phyloP scores from a whole-genome alignment of 768 basidiomycete species.

The Lactarius deliciosus region DNA sequence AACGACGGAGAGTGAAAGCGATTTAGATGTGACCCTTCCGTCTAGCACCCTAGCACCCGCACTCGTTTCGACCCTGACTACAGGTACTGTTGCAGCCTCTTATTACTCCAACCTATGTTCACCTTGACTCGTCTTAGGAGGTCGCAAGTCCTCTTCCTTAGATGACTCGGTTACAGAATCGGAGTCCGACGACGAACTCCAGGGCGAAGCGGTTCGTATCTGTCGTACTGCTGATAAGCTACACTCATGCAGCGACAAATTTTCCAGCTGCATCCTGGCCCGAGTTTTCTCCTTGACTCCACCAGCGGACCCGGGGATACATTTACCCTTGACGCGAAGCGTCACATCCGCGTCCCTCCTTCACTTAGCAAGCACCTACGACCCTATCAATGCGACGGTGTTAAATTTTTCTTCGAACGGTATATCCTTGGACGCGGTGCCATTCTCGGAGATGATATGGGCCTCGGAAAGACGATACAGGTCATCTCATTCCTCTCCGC shows the following conservation, averaged over 20 bases:
- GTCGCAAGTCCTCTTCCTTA: conserved; percentile 12
- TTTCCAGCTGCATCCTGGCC: background rate
- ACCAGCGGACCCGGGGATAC: conserved; percentile 47
- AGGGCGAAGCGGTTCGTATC: conserved; percentile 17
- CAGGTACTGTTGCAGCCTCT: background rate
- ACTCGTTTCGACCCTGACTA: background rate
- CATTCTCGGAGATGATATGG: conserved; percentile 96
- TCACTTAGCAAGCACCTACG: conserved; percentile 85
- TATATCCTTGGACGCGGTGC: conserved; percentile 72
- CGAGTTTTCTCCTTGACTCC: conserved; percentile 43
- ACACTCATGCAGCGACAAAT: background rate
- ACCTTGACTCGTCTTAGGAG: conserved; percentile 10
- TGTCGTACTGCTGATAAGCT: no score
- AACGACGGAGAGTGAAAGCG: conserved; percentile 26
- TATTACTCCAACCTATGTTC: conserved; percentile 4
- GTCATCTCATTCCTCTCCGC: conserved; percentile 87
- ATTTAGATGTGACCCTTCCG: background rate
- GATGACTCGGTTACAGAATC: conserved; percentile 51
- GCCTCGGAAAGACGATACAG: conserved; percentile 93
- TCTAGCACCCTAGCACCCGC: background rate
- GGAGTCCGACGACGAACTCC: conserved; percentile 38
- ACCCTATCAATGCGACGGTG: conserved; percentile 87
- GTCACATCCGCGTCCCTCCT: conserved; percentile 55
- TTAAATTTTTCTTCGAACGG: conserved; percentile 73
- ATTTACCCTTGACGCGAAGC: conserved; percentile 49